Percentiles rank a stretch among this genome's conserved stretches.
Evolutionary conservation across 768 basidiomycete species (phyloP).

Genomic region (Pisolithus albus): DNA sequence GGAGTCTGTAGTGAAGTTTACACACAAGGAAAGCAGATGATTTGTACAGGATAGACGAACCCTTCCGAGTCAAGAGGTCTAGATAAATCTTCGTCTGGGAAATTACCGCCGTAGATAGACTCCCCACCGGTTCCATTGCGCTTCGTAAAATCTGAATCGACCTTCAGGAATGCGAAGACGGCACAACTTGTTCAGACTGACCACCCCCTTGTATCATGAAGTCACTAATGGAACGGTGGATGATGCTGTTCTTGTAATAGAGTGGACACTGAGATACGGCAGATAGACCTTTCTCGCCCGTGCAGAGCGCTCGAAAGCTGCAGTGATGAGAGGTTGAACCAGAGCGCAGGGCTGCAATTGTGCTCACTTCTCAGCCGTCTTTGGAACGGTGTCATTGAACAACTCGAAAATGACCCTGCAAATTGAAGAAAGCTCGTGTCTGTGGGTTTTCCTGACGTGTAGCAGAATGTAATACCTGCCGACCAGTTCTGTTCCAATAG

Average conservation of each 20-base stretch:
- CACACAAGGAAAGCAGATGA: not conserved
- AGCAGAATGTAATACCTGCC: slow-evolving; percentile 43
- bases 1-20: slow-evolving; percentile 36
- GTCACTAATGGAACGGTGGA: slow-evolving; percentile 72
- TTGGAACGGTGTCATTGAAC: slow-evolving; percentile 64
- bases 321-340: not conserved
- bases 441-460: not conserved
- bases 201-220: slow-evolving; percentile 84
- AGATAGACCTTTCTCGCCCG: slow-evolving; percentile 77
- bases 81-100: slow-evolving; percentile 70
- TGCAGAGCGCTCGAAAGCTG: slow-evolving; percentile 83
- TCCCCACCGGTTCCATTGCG: slow-evolving; percentile 77
- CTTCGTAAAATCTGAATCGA: slow-evolving; percentile 62
- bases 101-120: slow-evolving; percentile 71
- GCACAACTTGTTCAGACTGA: slow-evolving; percentile 22
- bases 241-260: slow-evolving; percentile 73
- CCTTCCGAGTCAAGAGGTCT: slow-evolving; percentile 60
- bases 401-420: slow-evolving; percentile 69
- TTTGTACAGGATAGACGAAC: slow-evolving; percentile 22
- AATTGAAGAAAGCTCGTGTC: not conserved
- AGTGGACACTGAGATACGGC: slow-evolving; percentile 56
- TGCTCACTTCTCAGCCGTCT: slow-evolving; percentile 73
- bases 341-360: not conserved
- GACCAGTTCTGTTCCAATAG: slow-evolving; percentile 39
- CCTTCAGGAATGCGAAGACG: not conserved